Evolutionary conservation across 768 basidiomycete genomes (phyloP), one percentile per base, ranked within the genome.

Genomic region (Phylloporus arenicola): DNA sequence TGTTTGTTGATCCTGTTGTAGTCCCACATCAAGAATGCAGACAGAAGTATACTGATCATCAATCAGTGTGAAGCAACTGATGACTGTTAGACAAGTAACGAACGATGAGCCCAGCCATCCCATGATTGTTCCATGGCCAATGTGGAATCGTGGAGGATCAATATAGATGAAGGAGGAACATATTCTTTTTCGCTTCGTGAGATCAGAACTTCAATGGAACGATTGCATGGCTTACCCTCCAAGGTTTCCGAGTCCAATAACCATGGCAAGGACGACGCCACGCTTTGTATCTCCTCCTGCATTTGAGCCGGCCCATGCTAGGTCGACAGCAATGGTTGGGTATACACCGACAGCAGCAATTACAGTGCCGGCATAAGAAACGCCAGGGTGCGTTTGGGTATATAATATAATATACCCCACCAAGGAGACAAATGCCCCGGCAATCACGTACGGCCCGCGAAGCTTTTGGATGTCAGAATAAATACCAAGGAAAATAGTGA

Each of bases 251-350:
- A 77, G 34, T 24, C 78, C 78, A 45, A 78, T 74, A 16, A 82
- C 73, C 69, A 79, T 72, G 5, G 77, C 82, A 31, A 82, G 53
- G 12, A 72, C 70, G 12, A 81, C 71, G 20, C 72, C 82, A 48
- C 74, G 71, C 57, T 78, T 76, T 43, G 77, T 52, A 56, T 80
- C 79, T 20, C 82, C 79, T 20, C 81, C 81, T 0, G 77, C 74
- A 47, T 80, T 79, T 8, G 76, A 75, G 2, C 74, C 71, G 2
- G 69, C 75, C 82, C 82, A 84, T 31, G 80, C 78, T 2, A 83
- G 61, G 24, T 61, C 59, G 17, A 80, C 67, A 27, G 68, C 69
- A 45, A 81, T 70, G 6, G 72, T 74, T 1, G 82, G 78, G 56
- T 67, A 82, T 6, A 79, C 74, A 17, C 81, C 82, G 17, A 71